phyloP scores from a whole-genome alignment of 1,284 basidiomycete genomes.

The Blastosporella zonata region DNA sequence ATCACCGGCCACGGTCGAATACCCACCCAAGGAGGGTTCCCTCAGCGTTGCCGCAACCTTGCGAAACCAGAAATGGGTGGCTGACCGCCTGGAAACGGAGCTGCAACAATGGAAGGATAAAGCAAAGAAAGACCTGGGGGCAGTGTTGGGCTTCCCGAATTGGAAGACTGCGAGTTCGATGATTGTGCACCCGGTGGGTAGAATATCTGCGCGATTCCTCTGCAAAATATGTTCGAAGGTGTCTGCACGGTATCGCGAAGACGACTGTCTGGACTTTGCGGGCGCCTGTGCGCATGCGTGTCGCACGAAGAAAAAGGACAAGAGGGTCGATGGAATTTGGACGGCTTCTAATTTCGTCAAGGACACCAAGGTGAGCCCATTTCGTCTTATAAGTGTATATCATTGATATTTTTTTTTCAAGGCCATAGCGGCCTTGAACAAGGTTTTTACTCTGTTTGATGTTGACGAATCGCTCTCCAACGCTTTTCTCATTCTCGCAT shows the following conservation, averaged over 20 bases:
- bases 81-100: slow-evolving; percentile 41
- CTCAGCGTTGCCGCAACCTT: slow-evolving; percentile 25
- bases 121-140: slow-evolving; percentile 41
- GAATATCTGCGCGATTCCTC: slow-evolving; percentile 54
- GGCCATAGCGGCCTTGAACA: slow-evolving; percentile 41
- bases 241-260: slow-evolving; percentile 30
- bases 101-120: slow-evolving; percentile 46
- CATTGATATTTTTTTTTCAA: slow-evolving; percentile 22
- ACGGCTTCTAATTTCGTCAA: slow-evolving; percentile 46
- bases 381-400: neutral
- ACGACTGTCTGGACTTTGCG: slow-evolving; percentile 49
- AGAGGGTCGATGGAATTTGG: slow-evolving; percentile 40
- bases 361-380: slow-evolving; percentile 57
- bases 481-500: slow-evolving; percentile 24
- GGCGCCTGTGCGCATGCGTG: slow-evolving; percentile 61
- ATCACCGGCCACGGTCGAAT: slow-evolving; percentile 15
- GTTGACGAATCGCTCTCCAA: slow-evolving; percentile 31
- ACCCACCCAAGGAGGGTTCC: slow-evolving; percentile 14
- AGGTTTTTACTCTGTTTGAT: slow-evolving; percentile 32
- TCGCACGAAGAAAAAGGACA: slow-evolving; percentile 23
- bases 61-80: slow-evolving; percentile 30
- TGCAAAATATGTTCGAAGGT: slow-evolving; percentile 50
- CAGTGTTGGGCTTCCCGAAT: slow-evolving; percentile 43
- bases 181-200: slow-evolving; percentile 51
- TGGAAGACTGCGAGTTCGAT: slow-evolving; percentile 48